phyloP scores from a whole-genome alignment of 2,329 filamentous ascomycete genomes.

The Lecanoromycetidae sp. region DNA sequence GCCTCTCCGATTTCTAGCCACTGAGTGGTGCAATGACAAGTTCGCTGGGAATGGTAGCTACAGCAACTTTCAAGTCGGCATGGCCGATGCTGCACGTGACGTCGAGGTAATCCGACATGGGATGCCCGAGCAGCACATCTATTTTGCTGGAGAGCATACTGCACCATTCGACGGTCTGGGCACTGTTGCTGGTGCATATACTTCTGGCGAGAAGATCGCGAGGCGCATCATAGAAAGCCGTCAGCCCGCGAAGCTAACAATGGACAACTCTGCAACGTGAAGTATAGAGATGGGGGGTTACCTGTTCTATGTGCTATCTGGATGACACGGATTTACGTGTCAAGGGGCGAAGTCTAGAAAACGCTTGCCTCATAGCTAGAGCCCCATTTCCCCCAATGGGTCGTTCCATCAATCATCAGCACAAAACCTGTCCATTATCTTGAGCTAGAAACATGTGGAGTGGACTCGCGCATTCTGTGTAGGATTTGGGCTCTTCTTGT shows the following conservation, averaged over 20 bases:
- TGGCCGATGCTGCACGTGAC: slow-evolving; percentile 47
- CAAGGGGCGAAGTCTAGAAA: background rate
- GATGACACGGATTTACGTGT: background rate
- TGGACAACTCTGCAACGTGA: background rate
- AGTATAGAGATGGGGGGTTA: background rate
- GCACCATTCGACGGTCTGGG: slow-evolving; percentile 80
- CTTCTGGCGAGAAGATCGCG: slow-evolving; percentile 59
- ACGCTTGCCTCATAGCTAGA: too few relatives aligned
- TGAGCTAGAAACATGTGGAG: background rate
- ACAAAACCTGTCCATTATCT: background rate
- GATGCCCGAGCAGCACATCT: slow-evolving; percentile 51
- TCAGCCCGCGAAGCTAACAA: background rate
- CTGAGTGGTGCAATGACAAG: slow-evolving; percentile 65
- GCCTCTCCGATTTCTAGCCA: slow-evolving; percentile 54
- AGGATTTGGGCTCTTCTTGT: background rate
- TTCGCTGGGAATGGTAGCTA: slow-evolving; percentile 74
- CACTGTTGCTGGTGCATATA: slow-evolving; percentile 81
- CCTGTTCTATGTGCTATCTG: background rate
- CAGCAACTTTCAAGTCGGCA: slow-evolving; percentile 60
- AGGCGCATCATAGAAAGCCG: slow-evolving; percentile 1
- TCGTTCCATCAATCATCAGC: background rate
- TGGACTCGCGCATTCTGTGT: background rate
- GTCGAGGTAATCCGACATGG: slow-evolving; percentile 48
- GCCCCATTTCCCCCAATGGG: too few relatives aligned
- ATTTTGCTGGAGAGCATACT: slow-evolving; percentile 85